Evolutionary conservation across 768 basidiomycete species (phyloP), one percentile per base, ranked within the genome.

Genomic region (Infundibulicybe gibba): DNA sequence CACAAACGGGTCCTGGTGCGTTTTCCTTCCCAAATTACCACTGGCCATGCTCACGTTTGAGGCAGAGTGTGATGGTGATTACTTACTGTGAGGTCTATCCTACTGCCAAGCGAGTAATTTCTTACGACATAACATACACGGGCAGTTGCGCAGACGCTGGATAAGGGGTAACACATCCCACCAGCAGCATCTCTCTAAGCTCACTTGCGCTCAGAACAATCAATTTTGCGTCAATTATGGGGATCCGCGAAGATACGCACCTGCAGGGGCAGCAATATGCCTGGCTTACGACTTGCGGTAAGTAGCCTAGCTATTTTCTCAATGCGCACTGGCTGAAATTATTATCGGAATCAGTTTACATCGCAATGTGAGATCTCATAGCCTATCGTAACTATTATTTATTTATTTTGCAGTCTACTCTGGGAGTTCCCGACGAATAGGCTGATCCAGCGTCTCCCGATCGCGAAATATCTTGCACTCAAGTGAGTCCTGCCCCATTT

Each of bases 381-480:
- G 32, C 44, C 17, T 3, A 3, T 38, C 17, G 11, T 35, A 44
- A 17, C 25, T 43, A 19, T 19, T 17, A 43, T 38, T 48, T 17
- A 37, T 40, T 16, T 4, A 33, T 8, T 8, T 33, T 35, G 13
- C 48, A 71, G 67, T 35, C 56, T 72, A 12, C 38, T 63, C 13
- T 73, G 71, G 71, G 71, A 77, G 56, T 70, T 75, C 34, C 77
- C 76, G 0, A 70, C 74, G 4, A 79, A 76, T 51, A 61, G 70
- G 4, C 58, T 77, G 15, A 64, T 79, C 32, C 77, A 78, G 51
- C 63, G 71, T 2, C 56, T 78, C 13, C 76, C 75, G 3, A 61
- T 80, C 42, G 77, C 60, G n/a, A 78, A 76, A 59, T 76, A 73
- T 47, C 62, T 78, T 1, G 68, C 65, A 3, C 67, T 71, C 55